phyloP scores from a whole-genome alignment of 2,329 filamentous ascomycete genomes.

The Ophiostoma pallidulum region DNA sequence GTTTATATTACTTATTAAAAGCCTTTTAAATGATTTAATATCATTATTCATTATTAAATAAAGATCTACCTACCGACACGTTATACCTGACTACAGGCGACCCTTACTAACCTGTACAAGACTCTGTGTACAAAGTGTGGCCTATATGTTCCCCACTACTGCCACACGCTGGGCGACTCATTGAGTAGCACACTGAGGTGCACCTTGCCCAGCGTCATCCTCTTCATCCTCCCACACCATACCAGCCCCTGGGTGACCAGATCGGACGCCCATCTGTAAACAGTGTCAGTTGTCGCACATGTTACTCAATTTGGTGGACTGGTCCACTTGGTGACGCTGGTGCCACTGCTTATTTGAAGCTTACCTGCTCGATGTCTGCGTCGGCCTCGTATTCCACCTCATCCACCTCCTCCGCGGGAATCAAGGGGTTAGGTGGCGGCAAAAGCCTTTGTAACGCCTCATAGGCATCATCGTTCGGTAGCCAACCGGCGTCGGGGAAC shows the following conservation, averaged over 20 bases:
- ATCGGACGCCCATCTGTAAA: slow-evolving; percentile 61
- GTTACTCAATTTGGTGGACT: neutral
- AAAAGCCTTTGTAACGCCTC: slow-evolving; percentile 65
- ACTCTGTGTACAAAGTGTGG: too few relatives aligned
- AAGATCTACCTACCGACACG: neutral
- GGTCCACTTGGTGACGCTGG: neutral
- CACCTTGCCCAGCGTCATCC: slow-evolving; percentile 58
- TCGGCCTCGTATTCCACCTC: slow-evolving; percentile 76
- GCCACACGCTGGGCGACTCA: slow-evolving; percentile 30
- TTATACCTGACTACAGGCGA: too few relatives aligned
- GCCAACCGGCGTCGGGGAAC: slow-evolving; percentile 83
- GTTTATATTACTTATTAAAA: neutral
- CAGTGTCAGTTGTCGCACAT: neutral
- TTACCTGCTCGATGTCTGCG: slow-evolving; percentile 69
- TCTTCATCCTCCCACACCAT: slow-evolving; percentile 59
- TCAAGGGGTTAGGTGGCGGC: slow-evolving; percentile 51
- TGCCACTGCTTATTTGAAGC: neutral
- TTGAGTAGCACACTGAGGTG: slow-evolving; percentile 63
- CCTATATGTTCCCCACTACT: too few relatives aligned
- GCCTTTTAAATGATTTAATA: neutral
- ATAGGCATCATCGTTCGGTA: slow-evolving; percentile 60
- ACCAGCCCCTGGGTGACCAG: slow-evolving; percentile 56
- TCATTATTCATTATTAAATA: neutral
- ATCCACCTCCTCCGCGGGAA: slow-evolving; percentile 67
- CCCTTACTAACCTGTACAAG: too few relatives aligned